Evolutionary conservation across 2,329 filamentous ascomycete genomes (phyloP).

Genomic region (Microascus cirrosus): DNA sequence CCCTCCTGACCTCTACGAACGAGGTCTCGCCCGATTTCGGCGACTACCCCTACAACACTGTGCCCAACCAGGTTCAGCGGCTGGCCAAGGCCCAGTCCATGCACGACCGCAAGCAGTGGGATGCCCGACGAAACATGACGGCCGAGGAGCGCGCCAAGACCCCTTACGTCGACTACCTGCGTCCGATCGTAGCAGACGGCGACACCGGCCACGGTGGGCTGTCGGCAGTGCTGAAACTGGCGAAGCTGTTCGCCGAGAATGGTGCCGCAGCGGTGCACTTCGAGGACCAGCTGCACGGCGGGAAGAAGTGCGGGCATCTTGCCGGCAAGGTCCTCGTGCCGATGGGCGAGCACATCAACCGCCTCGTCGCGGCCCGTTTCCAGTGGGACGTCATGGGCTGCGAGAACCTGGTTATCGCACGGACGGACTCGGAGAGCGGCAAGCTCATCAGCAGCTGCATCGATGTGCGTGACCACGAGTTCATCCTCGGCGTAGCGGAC

Average conservation of each 20-base stretch:
- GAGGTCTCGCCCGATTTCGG: slow-evolving; percentile 97
- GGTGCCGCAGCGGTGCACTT: slow-evolving; percentile 95
- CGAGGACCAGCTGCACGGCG: slow-evolving; percentile 93
- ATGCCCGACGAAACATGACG: slow-evolving; percentile 67
- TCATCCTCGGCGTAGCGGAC: slow-evolving; percentile 80
- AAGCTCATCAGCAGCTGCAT: slow-evolving; percentile 83
- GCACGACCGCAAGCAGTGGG: slow-evolving; percentile 94
- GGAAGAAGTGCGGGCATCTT: slow-evolving; percentile 96
- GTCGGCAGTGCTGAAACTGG: slow-evolving; percentile 86
- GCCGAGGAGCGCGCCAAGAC: slow-evolving; percentile 60
- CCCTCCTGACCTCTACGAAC: slow-evolving; percentile 84
- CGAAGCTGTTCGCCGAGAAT: slow-evolving; percentile 95
- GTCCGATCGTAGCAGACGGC: slow-evolving; percentile 91
- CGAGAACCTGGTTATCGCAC: slow-evolving; percentile 88
- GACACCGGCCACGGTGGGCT: slow-evolving; percentile 93
- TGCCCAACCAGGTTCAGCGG: slow-evolving; percentile 94
- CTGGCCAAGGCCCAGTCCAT: slow-evolving; percentile 93
- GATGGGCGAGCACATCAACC: slow-evolving; percentile 90
- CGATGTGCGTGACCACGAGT: slow-evolving; percentile 92
- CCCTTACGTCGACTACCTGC: slow-evolving; percentile 83
- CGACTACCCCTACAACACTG: slow-evolving; percentile 98
- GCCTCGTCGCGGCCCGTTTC: slow-evolving; percentile 81
- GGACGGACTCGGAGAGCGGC: slow-evolving; percentile 91
- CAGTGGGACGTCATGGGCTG: slow-evolving; percentile 98
- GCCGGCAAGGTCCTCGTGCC: slow-evolving; percentile 95